Evolutionary conservation across 148 eudicot species (phyloP).

Genomic region (Euryodendron excelsum): DNA sequence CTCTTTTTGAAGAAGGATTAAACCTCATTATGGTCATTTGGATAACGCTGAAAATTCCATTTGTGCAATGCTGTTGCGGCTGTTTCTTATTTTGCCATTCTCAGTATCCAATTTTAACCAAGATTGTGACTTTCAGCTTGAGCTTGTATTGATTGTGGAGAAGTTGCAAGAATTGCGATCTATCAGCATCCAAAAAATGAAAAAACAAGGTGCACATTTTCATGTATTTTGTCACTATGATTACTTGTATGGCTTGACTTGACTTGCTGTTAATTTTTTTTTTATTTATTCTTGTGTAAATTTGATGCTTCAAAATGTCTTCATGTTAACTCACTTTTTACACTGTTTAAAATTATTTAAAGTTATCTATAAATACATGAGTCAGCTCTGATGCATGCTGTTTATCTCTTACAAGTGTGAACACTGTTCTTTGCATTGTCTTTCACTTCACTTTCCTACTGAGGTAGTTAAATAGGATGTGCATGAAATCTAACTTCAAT

Average conservation of each 20-base stretch:
- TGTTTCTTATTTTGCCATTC: background rate
- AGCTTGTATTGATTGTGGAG: conserved; percentile 86
- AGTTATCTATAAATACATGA: background rate
- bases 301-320: background rate
- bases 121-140: conserved; percentile 61
- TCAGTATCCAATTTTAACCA: background rate
- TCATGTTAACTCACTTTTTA: background rate
- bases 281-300: background rate
- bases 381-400: background rate
- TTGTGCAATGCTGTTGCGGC: too few species aligned
- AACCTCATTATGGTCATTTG: too few species aligned
- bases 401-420: background rate
- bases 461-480: background rate
- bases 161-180: conserved; percentile 95
- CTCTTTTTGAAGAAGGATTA: too few species aligned
- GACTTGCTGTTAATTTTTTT: background rate
- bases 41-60: too few species aligned
- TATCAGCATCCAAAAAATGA: conserved; percentile 83
- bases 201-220: conserved; percentile 71
- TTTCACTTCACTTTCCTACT: background rate
- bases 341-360: background rate
- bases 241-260: background rate
- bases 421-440: background rate
- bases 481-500: background rate
- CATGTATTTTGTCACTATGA: background rate